Conservation (phyloP, 768 basidiomycete species). For the Tulasnella sp. region DNA sequence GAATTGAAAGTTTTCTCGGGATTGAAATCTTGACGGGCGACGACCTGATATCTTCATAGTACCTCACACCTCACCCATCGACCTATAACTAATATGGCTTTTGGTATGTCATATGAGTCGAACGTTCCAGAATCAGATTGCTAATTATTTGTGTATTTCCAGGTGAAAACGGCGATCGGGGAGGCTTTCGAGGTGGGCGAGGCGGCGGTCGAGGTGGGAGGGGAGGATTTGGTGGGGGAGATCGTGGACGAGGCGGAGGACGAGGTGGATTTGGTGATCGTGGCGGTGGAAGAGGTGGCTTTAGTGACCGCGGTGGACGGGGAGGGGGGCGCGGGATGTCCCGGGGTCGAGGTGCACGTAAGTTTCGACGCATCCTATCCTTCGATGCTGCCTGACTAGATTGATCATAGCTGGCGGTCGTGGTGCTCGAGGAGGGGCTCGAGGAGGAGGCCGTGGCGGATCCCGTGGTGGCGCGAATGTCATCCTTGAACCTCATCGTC, state of each 20-base stretch:
- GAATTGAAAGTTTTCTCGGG: constrained; percentile 1
- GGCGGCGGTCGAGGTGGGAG: constrained; percentile 70
- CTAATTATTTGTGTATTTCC: constrained; percentile 5
- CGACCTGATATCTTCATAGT: not conserved
- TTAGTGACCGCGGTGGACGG: constrained; percentile 14
- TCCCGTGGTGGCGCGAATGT: constrained; percentile 77
- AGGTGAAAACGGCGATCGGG: not conserved
- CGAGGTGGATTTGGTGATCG: constrained; percentile 24
- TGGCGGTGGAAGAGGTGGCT: constrained; percentile 33
- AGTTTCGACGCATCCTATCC: not conserved
- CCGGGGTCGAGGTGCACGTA: constrained; percentile 14
- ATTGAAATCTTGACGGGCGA: not conserved
- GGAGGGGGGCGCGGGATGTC: constrained; percentile 14
- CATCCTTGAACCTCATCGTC: constrained; percentile 89
- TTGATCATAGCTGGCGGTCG: not conserved
- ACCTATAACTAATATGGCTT: constrained; percentile 26
- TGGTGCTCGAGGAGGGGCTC: constrained; percentile 28
- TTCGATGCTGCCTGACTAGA: not conserved
- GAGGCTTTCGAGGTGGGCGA: constrained; percentile 61
- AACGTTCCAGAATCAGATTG: not conserved
- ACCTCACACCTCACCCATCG: not conserved
- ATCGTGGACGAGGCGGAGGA: constrained; percentile 7
- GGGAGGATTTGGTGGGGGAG: constrained; percentile 45
- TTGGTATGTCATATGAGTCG: constrained; percentile 22
- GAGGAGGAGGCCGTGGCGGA: constrained; percentile 58